These are phyloP conservation scores for Pneumocystis carinii DNA, from an alignment of 1,139 yeast genomes.

Conservation along the genomic window DNA sequence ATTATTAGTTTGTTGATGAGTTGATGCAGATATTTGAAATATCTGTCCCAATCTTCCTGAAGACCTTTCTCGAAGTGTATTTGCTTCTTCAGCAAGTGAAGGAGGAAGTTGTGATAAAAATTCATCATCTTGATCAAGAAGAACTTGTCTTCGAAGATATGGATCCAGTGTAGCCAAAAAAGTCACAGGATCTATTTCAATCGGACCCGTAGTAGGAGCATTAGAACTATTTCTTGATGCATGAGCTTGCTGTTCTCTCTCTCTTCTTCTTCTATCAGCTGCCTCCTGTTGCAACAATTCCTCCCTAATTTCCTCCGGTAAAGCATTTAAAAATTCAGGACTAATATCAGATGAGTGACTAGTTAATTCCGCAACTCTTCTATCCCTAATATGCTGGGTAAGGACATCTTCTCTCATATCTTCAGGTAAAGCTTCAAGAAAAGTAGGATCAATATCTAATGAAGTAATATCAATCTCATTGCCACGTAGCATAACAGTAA, in stretches of 20 bases:
- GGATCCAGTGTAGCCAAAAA: constrained; percentile 26
- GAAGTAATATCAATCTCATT: constrained; percentile 73
- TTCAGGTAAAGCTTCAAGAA: constrained; percentile 78
- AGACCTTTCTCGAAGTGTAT: constrained; percentile 17
- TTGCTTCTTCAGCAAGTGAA: constrained; percentile 24
- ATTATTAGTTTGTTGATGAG: background rate
- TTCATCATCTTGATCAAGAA: constrained; percentile 25
- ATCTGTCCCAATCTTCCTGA: constrained; percentile 1
- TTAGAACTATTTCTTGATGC: constrained; percentile 3
- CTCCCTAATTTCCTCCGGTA: constrained; percentile 59
- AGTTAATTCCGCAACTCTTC: constrained; percentile 30
- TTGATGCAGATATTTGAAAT: background rate
- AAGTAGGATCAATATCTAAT: constrained; percentile 84
- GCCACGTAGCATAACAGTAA: constrained; percentile 63
- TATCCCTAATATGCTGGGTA: constrained; percentile 69
- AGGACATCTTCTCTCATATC: constrained; percentile 88
- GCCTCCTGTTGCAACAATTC: constrained; percentile 59
- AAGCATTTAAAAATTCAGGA: constrained; percentile 66
- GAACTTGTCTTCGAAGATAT: constrained; percentile 23
- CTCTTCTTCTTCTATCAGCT: constrained; percentile 21
- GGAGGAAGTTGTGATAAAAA: constrained; percentile 23
- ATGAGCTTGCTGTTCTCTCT: constrained; percentile 3
- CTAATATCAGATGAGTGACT: constrained; percentile 45
- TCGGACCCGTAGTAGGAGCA: constrained; percentile 10
- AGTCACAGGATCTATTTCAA: constrained; percentile 21